Conservation (phyloP, 306 rosid genomes). For the Vachellia pachyceras region DNA sequence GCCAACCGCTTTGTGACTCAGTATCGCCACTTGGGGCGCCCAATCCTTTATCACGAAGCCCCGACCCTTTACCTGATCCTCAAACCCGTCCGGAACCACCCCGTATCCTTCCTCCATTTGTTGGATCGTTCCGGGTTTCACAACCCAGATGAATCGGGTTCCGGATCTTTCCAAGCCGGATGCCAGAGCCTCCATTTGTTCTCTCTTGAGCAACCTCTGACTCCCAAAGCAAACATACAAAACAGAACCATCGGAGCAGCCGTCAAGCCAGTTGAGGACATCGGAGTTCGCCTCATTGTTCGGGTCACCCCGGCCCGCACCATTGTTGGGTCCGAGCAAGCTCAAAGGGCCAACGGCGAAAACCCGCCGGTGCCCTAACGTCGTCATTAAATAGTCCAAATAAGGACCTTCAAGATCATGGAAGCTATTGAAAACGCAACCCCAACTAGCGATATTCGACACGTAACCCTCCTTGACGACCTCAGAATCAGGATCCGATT, state of each 20-base stretch:
- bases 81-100: constrained; percentile 49
- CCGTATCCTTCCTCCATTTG: constrained; percentile 37
- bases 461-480: constrained; percentile 29
- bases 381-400: constrained; percentile 34
- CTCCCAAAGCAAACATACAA: constrained; percentile 63
- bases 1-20: background rate
- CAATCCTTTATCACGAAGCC: constrained; percentile 46
- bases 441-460: constrained; percentile 52
- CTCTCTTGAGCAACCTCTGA: constrained; percentile 51
- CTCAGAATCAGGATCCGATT: constrained; percentile 42
- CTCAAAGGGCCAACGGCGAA: constrained; percentile 53
- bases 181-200: constrained; percentile 60
- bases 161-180: constrained; percentile 47
- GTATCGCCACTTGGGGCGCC: background rate
- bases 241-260: constrained; percentile 53
- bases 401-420: constrained; percentile 44
- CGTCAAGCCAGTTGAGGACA: constrained; percentile 50
- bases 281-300: background rate
- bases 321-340: background rate
- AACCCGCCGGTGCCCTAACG: constrained; percentile 34
- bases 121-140: constrained; percentile 39
- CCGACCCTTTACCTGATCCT: constrained; percentile 44
- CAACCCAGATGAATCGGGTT: constrained; percentile 57
- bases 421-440: constrained; percentile 43
- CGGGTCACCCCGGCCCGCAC: background rate